A percentile compares a stretch with the other conserved stretches of the same genome.
Conservation (phyloP, 352 stramenopile genomes). For the Peronospora tabacina region DNA sequence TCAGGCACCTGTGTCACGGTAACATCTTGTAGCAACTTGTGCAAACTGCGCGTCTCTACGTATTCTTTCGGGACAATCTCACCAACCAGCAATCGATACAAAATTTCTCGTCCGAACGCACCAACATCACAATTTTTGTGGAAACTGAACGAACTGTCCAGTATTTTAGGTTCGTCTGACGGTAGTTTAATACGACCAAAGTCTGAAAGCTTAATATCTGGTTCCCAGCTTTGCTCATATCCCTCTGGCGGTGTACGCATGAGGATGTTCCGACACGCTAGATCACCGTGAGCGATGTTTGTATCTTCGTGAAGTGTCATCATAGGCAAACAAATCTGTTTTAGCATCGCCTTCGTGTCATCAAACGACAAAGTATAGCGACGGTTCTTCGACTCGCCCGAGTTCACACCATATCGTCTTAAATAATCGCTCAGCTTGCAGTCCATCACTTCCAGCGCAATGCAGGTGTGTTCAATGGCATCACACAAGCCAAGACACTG, state of each 20-base stretch:
- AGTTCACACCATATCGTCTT: conserved; percentile 50
- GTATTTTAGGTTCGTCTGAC: conserved; percentile 56
- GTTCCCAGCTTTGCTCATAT: conserved; percentile 76
- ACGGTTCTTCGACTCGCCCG: conserved; percentile 35
- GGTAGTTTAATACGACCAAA: conserved; percentile 74
- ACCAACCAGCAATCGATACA: conserved; percentile 71
- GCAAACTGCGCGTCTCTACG: conserved; percentile 62
- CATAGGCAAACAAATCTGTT: conserved; percentile 72
- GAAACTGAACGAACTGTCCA: conserved; percentile 70
- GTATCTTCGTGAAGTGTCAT: conserved; percentile 72
- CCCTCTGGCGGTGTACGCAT: conserved; percentile 67
- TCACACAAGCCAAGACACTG: conserved; percentile 79
- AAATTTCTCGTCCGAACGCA: conserved; percentile 66
- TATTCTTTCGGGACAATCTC: conserved; percentile 69
- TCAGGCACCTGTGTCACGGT: conserved; percentile 60
- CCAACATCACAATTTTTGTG: conserved; percentile 81
- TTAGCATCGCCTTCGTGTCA: conserved; percentile 49
- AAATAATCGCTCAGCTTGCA: conserved; percentile 85
- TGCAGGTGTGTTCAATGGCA: conserved; percentile 79
- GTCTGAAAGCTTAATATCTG: conserved; percentile 76
- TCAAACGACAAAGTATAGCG: conserved; percentile 53
- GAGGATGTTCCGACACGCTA: conserved; percentile 84
- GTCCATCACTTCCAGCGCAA: conserved; percentile 83
- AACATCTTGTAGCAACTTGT: conserved; percentile 69
- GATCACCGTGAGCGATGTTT: conserved; percentile 71